Conservation (phyloP, 1,139 yeast genomes). For the Meyerozyma guilliermondii region DNA sequence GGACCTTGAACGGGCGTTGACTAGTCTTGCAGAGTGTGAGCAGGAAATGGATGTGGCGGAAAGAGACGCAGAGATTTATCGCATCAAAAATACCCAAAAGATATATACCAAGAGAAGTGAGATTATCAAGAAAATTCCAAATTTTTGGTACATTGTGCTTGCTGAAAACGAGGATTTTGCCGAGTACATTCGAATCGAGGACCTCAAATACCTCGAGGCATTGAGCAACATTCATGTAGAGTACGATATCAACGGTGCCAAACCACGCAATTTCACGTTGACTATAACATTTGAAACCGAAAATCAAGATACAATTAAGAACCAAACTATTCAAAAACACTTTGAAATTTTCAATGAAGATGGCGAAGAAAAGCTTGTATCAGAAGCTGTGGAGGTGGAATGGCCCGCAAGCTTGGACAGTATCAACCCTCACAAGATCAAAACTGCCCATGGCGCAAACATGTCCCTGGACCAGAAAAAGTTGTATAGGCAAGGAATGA, state of each 20-base stretch:
- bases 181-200: constrained; percentile 62
- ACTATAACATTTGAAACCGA: constrained; percentile 44
- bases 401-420: constrained; percentile 59
- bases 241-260: constrained; percentile 33
- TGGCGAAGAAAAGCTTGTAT: constrained; percentile 49
- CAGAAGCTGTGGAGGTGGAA: constrained; percentile 43
- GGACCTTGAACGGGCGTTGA: constrained; percentile 6
- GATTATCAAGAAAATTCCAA: constrained; percentile 46
- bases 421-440: constrained; percentile 49
- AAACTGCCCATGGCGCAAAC: constrained; percentile 28
- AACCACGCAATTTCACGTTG: constrained; percentile 44
- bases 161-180: constrained; percentile 76
- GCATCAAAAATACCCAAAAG: constrained; percentile 46
- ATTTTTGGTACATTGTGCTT: constrained; percentile 72
- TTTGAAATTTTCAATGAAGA: constrained; percentile 43
- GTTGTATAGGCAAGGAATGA: constrained; percentile 63
- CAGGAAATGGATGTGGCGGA: constrained; percentile 52
- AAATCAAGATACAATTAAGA: constrained; percentile 34
- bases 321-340: constrained; percentile 50
- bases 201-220: constrained; percentile 60
- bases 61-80: constrained; percentile 44
- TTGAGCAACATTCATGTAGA: constrained; percentile 53
- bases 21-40: constrained; percentile 50
- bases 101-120: constrained; percentile 47
- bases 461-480: constrained; percentile 49